Evolutionary conservation across 2,329 filamentous ascomycete species (phyloP), one percentile per base, ranked within the genome.

Genomic region (Neonectria magnoliae): DNA sequence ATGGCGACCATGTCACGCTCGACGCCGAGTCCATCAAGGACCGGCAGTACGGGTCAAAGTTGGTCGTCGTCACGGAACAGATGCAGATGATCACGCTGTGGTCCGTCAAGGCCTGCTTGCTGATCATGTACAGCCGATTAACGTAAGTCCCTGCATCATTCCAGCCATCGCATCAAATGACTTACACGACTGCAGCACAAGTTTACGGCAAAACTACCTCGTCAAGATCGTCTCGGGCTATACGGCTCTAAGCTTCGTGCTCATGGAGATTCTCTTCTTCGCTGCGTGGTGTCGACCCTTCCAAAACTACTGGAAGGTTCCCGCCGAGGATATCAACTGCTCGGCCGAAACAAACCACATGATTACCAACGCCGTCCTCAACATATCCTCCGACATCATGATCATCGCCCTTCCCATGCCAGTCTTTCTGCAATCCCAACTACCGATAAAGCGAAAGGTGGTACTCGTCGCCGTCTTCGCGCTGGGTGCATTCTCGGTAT

Each of bases 61-160:
- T 88, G 75, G 87, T 89, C 1, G 81, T 89, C 14, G 83, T 88
- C 10, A 85, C 86, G 0, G 88, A 90, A 64, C 81, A 89, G 69
- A 81, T 84, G 65, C 90, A 91, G 79, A 80, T 91, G 20, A 80
- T 88, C 48, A 81, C 84, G 0, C 83, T 85, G 16, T 89, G 85
- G 83, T 76, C 78, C 0, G 80, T 88, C 56, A 89, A 89, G 68
- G 76, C 79, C 1, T 88, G 72, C 67, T 77, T 88, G 62, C 69
- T 88, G 9, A 75, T 87, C 59, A 81, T 88, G 79, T 88, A 87
- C 60, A 78, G 80, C 47, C 83, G 85, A 58, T 75, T 88, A 50
- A 85, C 84, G 77, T 82, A 48, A 68, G 80, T 76, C 5, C n/a
- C n/a, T 20, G 29, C 22, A 14, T 0, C 9, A 1, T 31, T 7